Evolutionary conservation across 495 filamentous ascomycete genomes (phyloP).

Genomic region (Aspergillus nanangensis): DNA sequence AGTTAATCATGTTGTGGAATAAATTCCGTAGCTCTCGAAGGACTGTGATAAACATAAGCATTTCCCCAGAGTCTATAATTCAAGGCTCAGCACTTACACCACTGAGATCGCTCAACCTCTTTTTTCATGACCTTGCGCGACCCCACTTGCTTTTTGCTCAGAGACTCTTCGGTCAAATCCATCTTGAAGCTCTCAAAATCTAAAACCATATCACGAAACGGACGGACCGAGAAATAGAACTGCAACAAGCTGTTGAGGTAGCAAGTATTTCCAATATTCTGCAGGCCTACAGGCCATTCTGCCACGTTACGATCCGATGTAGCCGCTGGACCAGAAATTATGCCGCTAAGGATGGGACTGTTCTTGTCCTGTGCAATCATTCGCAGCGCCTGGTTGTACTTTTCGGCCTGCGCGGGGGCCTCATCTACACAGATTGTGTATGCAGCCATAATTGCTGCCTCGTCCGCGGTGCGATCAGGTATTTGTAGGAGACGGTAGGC

Average conservation of each 20-base stretch:
- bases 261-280: conserved; percentile 95
- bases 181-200: conserved; percentile 65
- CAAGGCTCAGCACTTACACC: conserved; percentile 58
- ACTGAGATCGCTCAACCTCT: conserved; percentile 63
- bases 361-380: conserved; percentile 48
- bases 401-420: conserved; percentile 40
- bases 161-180: conserved; percentile 53
- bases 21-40: conserved; percentile 65
- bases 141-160: conserved; percentile 63
- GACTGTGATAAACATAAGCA: conserved; percentile 41
- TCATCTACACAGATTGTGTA: conserved; percentile 49
- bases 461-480: conserved; percentile 46
- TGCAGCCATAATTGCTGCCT: conserved; percentile 45
- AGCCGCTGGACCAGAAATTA: conserved; percentile 26
- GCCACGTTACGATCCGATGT: conserved; percentile 30
- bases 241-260: conserved; percentile 97
- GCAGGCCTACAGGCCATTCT: conserved; percentile 74
- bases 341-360: conserved; percentile 36
- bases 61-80: not conserved
- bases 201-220: conserved; percentile 75
- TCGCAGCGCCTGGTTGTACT: conserved; percentile 44
- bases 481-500: conserved; percentile 56
- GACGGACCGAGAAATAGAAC: conserved; percentile 86
- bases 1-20: conserved; percentile 67
- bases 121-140: conserved; percentile 51